Evolutionary conservation across 2,329 filamentous ascomycete species (phyloP).

Genomic region (Neofusicoccum cordaticola): DNA sequence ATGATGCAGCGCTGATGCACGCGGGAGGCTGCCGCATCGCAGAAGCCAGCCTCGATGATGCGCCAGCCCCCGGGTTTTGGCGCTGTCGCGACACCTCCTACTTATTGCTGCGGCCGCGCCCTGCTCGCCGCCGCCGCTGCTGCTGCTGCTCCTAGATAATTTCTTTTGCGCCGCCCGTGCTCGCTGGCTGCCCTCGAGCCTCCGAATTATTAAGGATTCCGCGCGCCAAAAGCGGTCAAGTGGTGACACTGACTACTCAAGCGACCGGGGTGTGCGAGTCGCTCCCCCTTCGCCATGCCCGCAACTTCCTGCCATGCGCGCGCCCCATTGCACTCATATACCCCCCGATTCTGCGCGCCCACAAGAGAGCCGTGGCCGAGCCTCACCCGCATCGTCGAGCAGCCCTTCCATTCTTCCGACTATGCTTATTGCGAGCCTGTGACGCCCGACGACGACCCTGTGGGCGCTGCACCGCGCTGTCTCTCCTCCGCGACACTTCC

Average conservation of each 20-base stretch:
- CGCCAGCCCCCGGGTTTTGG: slow-evolving; percentile 12
- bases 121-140: neutral
- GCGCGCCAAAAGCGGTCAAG: slow-evolving; percentile 15
- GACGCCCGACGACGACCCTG: slow-evolving; percentile 26
- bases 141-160: slow-evolving; percentile 13
- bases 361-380: slow-evolving; percentile 25
- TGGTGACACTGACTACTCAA: slow-evolving; percentile 7
- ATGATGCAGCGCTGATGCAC: slow-evolving; percentile 7
- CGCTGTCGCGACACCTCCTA: neutral
- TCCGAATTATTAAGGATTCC: slow-evolving; percentile 16
- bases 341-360: slow-evolving; percentile 23
- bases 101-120: neutral
- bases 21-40: slow-evolving; percentile 3
- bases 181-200: slow-evolving; percentile 1
- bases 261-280: slow-evolving; percentile 14
- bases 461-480: slow-evolving; percentile 24
- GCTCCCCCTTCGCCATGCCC: slow-evolving; percentile 17
- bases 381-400: slow-evolving; percentile 35
- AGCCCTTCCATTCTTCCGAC: slow-evolving; percentile 4
- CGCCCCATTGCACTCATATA: slow-evolving; percentile 11
- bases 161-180: slow-evolving; percentile 13
- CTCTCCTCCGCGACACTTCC: slow-evolving; percentile 23
- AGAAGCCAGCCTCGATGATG: slow-evolving; percentile 1
- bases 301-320: slow-evolving; percentile 14
- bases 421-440: slow-evolving; percentile 35